Base-by-base conservation (phyloP, 495 filamentous ascomycete species). In the Penicillium paxilli region DNA sequence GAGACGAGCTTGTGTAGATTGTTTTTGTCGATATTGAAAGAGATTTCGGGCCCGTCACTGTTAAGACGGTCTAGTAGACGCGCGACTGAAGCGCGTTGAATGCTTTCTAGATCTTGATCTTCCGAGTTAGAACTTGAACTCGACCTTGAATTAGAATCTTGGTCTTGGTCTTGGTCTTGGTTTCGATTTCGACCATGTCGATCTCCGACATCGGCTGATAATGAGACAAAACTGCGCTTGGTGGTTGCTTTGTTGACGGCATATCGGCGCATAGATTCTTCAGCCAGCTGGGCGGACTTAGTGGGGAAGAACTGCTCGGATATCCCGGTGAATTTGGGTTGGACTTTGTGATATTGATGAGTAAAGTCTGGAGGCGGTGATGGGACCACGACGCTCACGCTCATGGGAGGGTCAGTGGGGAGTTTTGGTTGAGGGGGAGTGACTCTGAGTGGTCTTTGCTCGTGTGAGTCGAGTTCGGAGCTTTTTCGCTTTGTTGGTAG, bases 1-100 rank as follows among this genome's bases (percentile, higher is more conserved):
- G 65, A 63, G 0, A 64, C 64, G 4, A 68, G 54, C 7, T 55
- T 33, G 0, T 64, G 60, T 0, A 76, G 60, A 3, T 47, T 58
- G 4, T 64, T 56, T 19, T 63, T 65, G 1, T 58, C 52, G 0
- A 63, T 42, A 1, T 58, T 51, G 11, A 73, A 60, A 3, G 54
- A 58, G 2, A 75, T 63, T 0, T 44, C 14, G 0, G 72, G 71
- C 0, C 75, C 74, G 19, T 22, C 7, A 8, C 17, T 20, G 7
- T 24, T 6, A 6, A 42, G 40, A 14, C 40, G 40, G 3, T 7
- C 6, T 9, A 42, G 40, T 1, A 10, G 8, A 4, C 19, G 40
- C 19, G 21, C n/a, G 2, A 42, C 2, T 4, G 40, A 42, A 11
- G 40, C 19, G 3, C 40, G 19, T 11, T 22, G 40, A 14, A 42